phyloP scores from a whole-genome alignment of 495 filamentous ascomycete species.

The Sphaerosporella brunnea region DNA sequence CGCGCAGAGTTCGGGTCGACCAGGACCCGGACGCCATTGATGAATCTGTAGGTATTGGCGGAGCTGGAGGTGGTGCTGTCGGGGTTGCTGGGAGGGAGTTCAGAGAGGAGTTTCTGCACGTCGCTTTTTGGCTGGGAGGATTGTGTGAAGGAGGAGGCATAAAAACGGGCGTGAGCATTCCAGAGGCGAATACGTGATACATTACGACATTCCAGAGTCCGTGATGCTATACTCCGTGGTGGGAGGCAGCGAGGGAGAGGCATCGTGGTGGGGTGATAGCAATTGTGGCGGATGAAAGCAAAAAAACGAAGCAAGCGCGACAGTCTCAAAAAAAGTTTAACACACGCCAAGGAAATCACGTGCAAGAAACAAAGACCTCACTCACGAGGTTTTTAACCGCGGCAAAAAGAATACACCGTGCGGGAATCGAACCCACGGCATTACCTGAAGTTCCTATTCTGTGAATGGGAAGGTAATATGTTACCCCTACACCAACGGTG shows the following conservation, averaged over 20 bases:
- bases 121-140: too few species aligned
- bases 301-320: background rate
- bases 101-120: too few species aligned
- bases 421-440: slow-evolving; percentile 7
- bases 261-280: background rate
- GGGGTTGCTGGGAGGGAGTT: background rate
- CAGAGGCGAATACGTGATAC: too few species aligned
- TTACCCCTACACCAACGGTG: slow-evolving; percentile 7
- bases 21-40: background rate
- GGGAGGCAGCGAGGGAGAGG: background rate
- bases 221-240: too few species aligned
- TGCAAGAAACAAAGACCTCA: too few species aligned
- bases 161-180: too few species aligned
- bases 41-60: background rate
- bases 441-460: background rate
- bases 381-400: background rate
- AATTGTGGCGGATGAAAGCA: background rate
- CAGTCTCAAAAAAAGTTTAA: background rate
- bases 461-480: slow-evolving; percentile 6
- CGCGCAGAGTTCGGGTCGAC: background rate
- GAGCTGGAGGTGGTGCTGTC: background rate
- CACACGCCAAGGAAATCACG: background rate
- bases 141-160: too few species aligned
- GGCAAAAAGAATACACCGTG: slow-evolving; percentile 1
- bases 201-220: too few species aligned